phyloP scores from a whole-genome alignment of 441 rosid genomes.

The Omphalea diandra region DNA sequence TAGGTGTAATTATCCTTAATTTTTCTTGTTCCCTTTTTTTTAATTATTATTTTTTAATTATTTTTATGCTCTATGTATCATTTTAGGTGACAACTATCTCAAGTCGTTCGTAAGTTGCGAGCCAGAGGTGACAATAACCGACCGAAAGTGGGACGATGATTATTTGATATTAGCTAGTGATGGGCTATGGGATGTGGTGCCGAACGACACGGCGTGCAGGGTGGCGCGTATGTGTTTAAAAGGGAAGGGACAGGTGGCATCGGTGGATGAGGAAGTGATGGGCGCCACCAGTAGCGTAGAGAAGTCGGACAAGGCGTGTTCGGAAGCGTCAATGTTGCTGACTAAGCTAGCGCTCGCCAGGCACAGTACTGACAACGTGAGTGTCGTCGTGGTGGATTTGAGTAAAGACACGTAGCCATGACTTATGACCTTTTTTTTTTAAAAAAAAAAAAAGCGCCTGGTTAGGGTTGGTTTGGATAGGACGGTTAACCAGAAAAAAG shows the following conservation, averaged over 20 bases:
- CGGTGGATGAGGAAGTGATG: constrained; percentile 17
- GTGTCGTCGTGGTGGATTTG: constrained; percentile 82
- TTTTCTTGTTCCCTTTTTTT: too few species aligned
- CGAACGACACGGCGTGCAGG: constrained; percentile 74
- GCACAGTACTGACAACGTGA: constrained; percentile 68
- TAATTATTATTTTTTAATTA: too few species aligned
- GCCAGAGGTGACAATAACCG: constrained; percentile 74
- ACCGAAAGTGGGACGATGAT: constrained; percentile 63
- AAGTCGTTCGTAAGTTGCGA: constrained; percentile 78
- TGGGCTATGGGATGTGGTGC: constrained; percentile 92
- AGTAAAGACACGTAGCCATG: constrained; percentile 36
- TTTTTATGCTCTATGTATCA: too few species aligned
- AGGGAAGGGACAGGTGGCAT: constrained; percentile 18
- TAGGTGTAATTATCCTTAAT: constrained; percentile 41
- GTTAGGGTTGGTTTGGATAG: too few species aligned
- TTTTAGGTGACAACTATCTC: constrained; percentile 71
- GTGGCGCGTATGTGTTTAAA: constrained; percentile 77
- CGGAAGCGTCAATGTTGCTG: constrained; percentile 66
- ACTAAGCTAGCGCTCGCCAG: constrained; percentile 78
- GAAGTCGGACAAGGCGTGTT: constrained; percentile 48
- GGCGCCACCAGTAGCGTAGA: constrained; percentile 9
- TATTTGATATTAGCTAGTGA: constrained; percentile 83
- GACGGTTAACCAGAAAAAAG: too few species aligned
- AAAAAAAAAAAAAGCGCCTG: too few species aligned
- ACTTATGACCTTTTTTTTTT: not conserved